A percentile compares a stretch with the other conserved stretches of the same genome.
Evolutionary conservation across 352 stramenopile species (phyloP).

Genomic region (Saprolegnia diclina): DNA sequence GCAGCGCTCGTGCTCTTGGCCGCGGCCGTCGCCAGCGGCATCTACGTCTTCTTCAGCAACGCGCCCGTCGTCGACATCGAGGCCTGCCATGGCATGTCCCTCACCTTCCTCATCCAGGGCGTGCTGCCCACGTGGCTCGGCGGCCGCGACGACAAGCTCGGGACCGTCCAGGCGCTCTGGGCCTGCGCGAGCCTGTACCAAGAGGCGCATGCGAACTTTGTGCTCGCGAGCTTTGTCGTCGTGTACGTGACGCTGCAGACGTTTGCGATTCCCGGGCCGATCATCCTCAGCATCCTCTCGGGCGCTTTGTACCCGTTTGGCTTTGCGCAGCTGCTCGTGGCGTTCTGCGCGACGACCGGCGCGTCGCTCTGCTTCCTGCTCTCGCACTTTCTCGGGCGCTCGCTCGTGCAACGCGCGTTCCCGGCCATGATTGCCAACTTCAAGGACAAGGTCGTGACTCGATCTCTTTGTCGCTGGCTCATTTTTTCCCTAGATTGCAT

Average conservation of each 20-base stretch:
- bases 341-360: constrained; percentile 75
- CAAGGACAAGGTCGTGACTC: constrained; percentile 52
- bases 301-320: constrained; percentile 84
- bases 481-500: constrained; percentile 41
- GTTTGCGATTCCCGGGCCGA: constrained; percentile 82
- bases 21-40: neutral
- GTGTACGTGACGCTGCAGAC: constrained; percentile 84
- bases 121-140: constrained; percentile 75
- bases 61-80: constrained; percentile 14
- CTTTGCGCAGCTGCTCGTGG: constrained; percentile 70
- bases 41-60: constrained; percentile 14
- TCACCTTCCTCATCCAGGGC: constrained; percentile 69
- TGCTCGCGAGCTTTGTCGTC: constrained; percentile 74
- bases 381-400: constrained; percentile 77
- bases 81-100: constrained; percentile 41
- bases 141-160: constrained; percentile 80
- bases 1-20: neutral
- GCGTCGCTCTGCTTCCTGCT: constrained; percentile 80
- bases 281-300: constrained; percentile 81
- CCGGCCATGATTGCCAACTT: constrained; percentile 69
- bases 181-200: constrained; percentile 73
- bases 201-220: constrained; percentile 59
- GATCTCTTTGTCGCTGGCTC: neutral
- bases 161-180: constrained; percentile 71
- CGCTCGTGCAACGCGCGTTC: constrained; percentile 62